Percentiles rank a stretch among this genome's conserved stretches.
These are phyloP conservation scores for Hyaloperonospora arabidopsidis DNA, from an alignment of 352 stramenopile genomes.

Conservation along the genomic window DNA sequence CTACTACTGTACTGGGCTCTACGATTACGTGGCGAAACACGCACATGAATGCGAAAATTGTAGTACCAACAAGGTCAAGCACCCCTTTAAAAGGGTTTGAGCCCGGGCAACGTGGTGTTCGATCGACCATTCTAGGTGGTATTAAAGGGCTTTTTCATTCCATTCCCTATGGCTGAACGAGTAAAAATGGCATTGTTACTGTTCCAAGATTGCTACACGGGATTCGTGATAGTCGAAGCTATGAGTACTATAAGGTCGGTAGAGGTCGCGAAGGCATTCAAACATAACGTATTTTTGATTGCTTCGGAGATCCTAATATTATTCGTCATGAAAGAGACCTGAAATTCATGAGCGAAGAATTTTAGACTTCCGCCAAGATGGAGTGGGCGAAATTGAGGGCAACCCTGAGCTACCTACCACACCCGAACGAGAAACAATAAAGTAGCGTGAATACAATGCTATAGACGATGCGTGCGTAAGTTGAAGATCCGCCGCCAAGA, in stretches of 20 bases:
- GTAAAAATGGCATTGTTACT: not conserved
- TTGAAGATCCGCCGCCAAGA: constrained; percentile 3
- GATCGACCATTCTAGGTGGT: not conserved
- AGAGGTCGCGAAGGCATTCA: not conserved
- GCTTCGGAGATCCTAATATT: not conserved
- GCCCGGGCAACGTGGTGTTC: not conserved
- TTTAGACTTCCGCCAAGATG: constrained; percentile 1
- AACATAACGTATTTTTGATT: not conserved
- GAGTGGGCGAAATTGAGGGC: not conserved
- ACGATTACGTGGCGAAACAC: constrained; percentile 2
- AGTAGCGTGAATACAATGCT: constrained; percentile 1
- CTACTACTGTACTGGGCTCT: constrained; percentile 6
- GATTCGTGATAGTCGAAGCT: not conserved
- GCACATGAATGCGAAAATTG: not conserved
- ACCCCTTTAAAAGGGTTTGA: not conserved
- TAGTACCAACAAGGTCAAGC: not conserved
- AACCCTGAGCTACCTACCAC: not conserved
- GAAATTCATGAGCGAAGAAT: not conserved
- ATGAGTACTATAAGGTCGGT: not conserved
- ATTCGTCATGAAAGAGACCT: constrained; percentile 3
- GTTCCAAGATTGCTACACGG: not conserved
- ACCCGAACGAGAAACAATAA: constrained; percentile 1
- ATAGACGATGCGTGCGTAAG: not conserved
- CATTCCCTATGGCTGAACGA: not conserved
- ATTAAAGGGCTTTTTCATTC: not conserved